These are phyloP conservation scores for Calonectria leucothoes DNA, from an alignment of 2,329 filamentous ascomycete species.

Conservation along the genomic window DNA sequence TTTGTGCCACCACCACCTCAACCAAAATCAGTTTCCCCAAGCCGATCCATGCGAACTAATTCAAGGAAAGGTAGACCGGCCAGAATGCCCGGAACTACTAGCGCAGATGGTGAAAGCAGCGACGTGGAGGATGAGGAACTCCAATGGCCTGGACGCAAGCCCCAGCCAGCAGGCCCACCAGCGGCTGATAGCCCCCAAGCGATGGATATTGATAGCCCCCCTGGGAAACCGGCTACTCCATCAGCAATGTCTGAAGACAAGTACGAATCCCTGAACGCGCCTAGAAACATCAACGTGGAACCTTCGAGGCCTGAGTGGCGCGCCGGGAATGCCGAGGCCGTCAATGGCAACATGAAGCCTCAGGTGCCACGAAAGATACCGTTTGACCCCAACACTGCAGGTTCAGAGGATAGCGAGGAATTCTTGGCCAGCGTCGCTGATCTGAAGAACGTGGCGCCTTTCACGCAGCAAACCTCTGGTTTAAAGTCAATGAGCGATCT, in stretches of 20 bases:
- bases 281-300: constrained; percentile 68
- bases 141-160: constrained; percentile 49
- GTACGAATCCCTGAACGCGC: constrained; percentile 36
- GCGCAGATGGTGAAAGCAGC: constrained; percentile 60
- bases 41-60: constrained; percentile 55
- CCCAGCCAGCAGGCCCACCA: constrained; percentile 39
- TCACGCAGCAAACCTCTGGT: constrained; percentile 59
- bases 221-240: constrained; percentile 39
- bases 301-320: constrained; percentile 71
- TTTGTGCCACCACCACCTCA: constrained; percentile 61
- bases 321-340: constrained; percentile 56
- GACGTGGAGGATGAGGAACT: constrained; percentile 54
- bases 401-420: constrained; percentile 68
- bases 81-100: constrained; percentile 60
- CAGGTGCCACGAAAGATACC: constrained; percentile 33
- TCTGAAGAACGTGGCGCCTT: constrained; percentile 67
- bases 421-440: constrained; percentile 66
- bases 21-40: constrained; percentile 56
- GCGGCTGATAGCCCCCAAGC: constrained; percentile 63
- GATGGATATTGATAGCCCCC: constrained; percentile 74
- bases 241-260: constrained; percentile 7
- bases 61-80: constrained; percentile 71
- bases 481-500: constrained; percentile 67
- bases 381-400: constrained; percentile 52
- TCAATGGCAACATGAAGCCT: constrained; percentile 37